Conservation (phyloP, 2,329 filamentous ascomycete genomes). For the Penicillium freii region DNA sequence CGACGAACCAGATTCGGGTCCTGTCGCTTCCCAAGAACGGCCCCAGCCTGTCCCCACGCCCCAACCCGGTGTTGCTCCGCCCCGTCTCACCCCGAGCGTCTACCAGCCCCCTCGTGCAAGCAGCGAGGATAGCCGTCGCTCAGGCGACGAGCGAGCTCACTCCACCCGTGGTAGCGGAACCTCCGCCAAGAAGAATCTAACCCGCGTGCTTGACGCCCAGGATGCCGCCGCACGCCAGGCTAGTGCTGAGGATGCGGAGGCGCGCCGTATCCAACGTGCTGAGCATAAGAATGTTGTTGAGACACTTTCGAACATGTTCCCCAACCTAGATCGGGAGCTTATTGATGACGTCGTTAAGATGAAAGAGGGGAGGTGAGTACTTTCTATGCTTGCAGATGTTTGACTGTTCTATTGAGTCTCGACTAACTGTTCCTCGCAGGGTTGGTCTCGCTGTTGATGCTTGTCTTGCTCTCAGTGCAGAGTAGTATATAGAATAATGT, state of each 20-base stretch:
- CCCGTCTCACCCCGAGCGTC: slow-evolving; percentile 51
- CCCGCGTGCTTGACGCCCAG: slow-evolving; percentile 64
- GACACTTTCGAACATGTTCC: slow-evolving; percentile 94
- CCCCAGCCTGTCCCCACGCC: slow-evolving; percentile 44
- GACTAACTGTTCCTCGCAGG: slow-evolving; percentile 45
- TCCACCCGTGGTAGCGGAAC: slow-evolving; percentile 8
- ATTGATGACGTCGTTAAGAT: slow-evolving; percentile 96
- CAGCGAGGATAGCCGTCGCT: slow-evolving; percentile 30
- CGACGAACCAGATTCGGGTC: slow-evolving; percentile 54
- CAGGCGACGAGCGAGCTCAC: slow-evolving; percentile 24
- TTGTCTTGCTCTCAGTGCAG: slow-evolving; percentile 67
- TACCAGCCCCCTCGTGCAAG: slow-evolving; percentile 46
- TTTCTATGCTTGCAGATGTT: not conserved
- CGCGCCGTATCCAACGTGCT: slow-evolving; percentile 72
- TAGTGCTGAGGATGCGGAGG: slow-evolving; percentile 84
- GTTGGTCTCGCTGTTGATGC: slow-evolving; percentile 84
- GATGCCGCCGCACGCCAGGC: slow-evolving; percentile 88
- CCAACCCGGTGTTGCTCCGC: slow-evolving; percentile 45
- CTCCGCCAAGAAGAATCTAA: slow-evolving; percentile 28
- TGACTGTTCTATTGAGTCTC: not conserved
- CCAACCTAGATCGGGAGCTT: slow-evolving; percentile 86
- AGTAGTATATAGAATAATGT: slow-evolving; percentile 29
- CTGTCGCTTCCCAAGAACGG: slow-evolving; percentile 31
- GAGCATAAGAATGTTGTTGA: slow-evolving; percentile 93
- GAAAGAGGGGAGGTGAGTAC: slow-evolving; percentile 83